These are phyloP conservation scores for Talaromyces adpressus DNA, from an alignment of 495 filamentous ascomycete species.

Conservation along the genomic window DNA sequence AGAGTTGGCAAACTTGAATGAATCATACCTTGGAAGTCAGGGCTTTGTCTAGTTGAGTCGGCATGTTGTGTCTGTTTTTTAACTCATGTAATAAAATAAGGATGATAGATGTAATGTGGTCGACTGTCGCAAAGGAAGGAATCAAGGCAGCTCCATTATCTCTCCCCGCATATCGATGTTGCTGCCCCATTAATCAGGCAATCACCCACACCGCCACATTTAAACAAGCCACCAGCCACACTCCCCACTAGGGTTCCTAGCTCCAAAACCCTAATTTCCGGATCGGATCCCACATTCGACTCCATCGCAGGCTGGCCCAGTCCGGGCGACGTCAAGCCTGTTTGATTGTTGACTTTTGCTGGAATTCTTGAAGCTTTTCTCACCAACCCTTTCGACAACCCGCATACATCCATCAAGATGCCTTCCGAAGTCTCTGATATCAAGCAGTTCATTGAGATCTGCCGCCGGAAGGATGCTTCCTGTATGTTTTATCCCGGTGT, in stretches of 20 bases:
- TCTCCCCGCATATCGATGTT: background rate
- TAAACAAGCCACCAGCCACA: background rate
- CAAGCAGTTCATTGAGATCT: conserved; percentile 99
- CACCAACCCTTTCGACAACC: conserved; percentile 8
- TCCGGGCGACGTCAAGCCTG: conserved; percentile 5
- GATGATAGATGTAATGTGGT: background rate
- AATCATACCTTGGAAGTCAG: conserved; percentile 64
- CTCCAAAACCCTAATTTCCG: conserved; percentile 21
- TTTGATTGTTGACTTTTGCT: conserved; percentile 10
- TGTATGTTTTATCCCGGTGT: conserved; percentile 51
- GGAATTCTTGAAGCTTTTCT: background rate
- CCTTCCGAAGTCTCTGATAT: conserved; percentile 97
- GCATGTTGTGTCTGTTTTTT: conserved; percentile 22
- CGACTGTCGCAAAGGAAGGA: background rate
- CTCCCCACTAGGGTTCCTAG: background rate
- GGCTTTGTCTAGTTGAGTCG: conserved; percentile 71
- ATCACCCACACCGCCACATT: conserved; percentile 4
- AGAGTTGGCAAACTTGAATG: background rate
- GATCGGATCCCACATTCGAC: conserved; percentile 21
- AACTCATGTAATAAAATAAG: background rate
- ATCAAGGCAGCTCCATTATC: background rate
- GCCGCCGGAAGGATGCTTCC: conserved; percentile 95
- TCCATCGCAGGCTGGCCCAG: conserved; percentile 18
- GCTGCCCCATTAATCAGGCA: background rate
- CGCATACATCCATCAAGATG: conserved; percentile 54